Evolutionary conservation across 306 rosid genomes (phyloP).

Genomic region (Senna tora): DNA sequence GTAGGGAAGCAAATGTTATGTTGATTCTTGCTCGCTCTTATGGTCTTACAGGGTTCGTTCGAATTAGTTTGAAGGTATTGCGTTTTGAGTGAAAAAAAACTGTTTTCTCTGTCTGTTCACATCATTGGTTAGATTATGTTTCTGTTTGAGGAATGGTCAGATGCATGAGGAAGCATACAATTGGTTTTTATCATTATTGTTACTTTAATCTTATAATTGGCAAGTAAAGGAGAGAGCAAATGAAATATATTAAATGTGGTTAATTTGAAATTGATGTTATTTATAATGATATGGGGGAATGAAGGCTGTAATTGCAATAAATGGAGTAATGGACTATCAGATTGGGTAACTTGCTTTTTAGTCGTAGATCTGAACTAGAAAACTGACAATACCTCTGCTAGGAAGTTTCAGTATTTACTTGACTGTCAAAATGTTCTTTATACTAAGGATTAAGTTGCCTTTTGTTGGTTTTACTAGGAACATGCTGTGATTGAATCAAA

Average conservation of each 20-base stretch:
- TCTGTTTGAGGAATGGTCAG: constrained; percentile 25
- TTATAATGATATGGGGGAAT: constrained; percentile 31
- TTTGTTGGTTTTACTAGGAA: constrained; percentile 63
- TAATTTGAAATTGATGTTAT: constrained; percentile 27
- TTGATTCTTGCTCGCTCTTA: constrained; percentile 92
- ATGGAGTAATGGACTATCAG: constrained; percentile 17
- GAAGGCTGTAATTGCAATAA: constrained; percentile 28
- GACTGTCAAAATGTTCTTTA: constrained; percentile 21
- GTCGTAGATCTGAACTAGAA: constrained; percentile 22
- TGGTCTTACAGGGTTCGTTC: constrained; percentile 91
- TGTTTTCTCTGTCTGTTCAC: not conserved
- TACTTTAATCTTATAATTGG: constrained; percentile 21
- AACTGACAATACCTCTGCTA: constrained; percentile 27
- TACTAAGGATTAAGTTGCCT: constrained; percentile 33
- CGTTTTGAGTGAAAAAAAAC: constrained; percentile 1
- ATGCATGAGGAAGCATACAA: constrained; percentile 9
- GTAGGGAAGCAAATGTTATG: constrained; percentile 81
- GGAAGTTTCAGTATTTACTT: constrained; percentile 8
- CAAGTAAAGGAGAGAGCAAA: constrained; percentile 27
- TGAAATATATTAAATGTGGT: constrained; percentile 1
- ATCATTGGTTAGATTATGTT: constrained; percentile 8
- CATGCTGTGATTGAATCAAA: constrained; percentile 94
- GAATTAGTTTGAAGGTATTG: constrained; percentile 89
- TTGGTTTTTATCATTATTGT: constrained; percentile 15
- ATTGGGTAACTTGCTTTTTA: constrained; percentile 17